Conservation (phyloP, 2,329 filamentous ascomycete species). For the Ophiostoma montium region DNA sequence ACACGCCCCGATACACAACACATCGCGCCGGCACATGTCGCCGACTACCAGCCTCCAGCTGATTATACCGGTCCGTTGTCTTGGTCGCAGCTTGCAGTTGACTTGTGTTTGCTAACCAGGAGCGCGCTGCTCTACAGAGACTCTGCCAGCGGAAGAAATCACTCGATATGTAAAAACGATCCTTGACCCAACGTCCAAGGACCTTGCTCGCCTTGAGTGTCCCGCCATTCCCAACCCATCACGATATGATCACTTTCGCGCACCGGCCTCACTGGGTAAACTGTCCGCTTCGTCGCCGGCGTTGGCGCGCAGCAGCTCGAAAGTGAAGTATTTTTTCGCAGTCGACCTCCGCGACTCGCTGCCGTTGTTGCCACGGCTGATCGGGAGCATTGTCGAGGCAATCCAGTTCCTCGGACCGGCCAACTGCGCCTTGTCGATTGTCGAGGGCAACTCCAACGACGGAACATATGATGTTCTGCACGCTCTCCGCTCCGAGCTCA, state of each 20-base stretch:
- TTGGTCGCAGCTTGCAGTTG: not conserved
- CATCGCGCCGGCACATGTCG: not conserved
- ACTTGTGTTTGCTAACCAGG: not conserved
- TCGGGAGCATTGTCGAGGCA: constrained; percentile 31
- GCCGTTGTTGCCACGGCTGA: constrained; percentile 31
- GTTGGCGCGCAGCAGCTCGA: not conserved
- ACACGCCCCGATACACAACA: not conserved
- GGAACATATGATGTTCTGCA: constrained; percentile 37
- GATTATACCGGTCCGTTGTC: not conserved
- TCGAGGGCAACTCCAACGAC: constrained; percentile 41
- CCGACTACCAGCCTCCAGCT: not conserved
- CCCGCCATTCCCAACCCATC: not conserved
- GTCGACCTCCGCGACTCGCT: constrained; percentile 34
- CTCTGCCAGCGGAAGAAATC: not conserved
- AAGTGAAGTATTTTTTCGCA: constrained; percentile 33
- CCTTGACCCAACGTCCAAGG: not conserved
- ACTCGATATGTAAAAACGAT: not conserved
- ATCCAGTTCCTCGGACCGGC: constrained; percentile 26
- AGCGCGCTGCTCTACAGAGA: not conserved
- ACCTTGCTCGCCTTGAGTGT: not conserved
- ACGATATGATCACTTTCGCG: not conserved
- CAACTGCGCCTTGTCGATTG: constrained; percentile 37
- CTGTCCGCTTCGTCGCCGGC: not conserved
- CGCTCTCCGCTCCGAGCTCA: constrained; percentile 25
- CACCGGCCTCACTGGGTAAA: not conserved